Evolutionary conservation across 305 asterid species (phyloP), one percentile per base, ranked within the genome.

Genomic region (Salvia sclarea): DNA sequence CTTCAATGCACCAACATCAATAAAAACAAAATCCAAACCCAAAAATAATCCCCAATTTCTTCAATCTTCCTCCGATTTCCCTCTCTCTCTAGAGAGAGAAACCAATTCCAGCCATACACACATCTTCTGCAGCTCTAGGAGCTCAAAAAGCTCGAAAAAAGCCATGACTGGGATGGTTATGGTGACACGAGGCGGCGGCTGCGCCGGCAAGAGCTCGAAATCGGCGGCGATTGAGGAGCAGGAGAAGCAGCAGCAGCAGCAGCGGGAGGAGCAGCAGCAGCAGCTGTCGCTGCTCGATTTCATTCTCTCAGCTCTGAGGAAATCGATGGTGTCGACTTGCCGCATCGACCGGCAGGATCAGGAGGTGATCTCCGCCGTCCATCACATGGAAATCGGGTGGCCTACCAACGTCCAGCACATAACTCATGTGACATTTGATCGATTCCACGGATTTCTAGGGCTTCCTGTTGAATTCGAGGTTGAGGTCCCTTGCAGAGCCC

Each of bases 361-460:
- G 12, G 90, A 83, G 4, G 83, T 80, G 49, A 77, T 79, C 72
- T 80, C 95, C 16, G 79, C 88, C 78, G 88, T 87, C 40, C 87
- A 82, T 52, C 81, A 78, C 40, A 84, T 93, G 97, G 98, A 93
- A 58, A 91, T 93, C 73, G 97, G 98, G 10, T 93, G 92, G 95
- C 98, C 98, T 33, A 88, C 96, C 0, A 79, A 93, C 57, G 97
- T 93, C 13, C 90, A 87, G 77, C 98, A 93, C 82, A 78, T 93
- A n/a, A 62, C 96, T 65, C 98, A 93, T 61, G 98, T 93, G 63
- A 93, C 98, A 0, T 93, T 93, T 53, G 97, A 93, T 68, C 80
- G 96, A 7, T 93, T 90, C 74, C 87, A 90, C 31, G 98, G 97
- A 0, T 93, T 93, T 76, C 71, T 91, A 75, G 98, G 97, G 17